phyloP scores from a whole-genome alignment of 148 eudicot species.

The Silene uniflora region DNA sequence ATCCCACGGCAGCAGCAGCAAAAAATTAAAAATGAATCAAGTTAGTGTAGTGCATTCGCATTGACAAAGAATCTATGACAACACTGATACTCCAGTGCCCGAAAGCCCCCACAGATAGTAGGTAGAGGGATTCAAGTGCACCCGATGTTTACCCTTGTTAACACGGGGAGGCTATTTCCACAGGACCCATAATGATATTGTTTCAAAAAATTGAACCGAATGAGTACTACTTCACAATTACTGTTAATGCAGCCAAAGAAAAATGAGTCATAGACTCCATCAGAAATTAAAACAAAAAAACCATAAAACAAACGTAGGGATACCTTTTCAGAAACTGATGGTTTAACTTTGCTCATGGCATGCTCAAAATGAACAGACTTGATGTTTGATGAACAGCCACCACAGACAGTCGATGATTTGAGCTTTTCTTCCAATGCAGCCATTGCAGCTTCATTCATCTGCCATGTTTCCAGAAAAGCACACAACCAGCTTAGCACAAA shows the following conservation, averaged over 20 bases:
- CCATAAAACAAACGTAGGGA: not conserved
- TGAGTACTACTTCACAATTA: too few species aligned
- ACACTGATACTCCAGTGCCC: too few species aligned
- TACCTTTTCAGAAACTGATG: slow-evolving; percentile 42
- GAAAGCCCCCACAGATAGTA: too few species aligned
- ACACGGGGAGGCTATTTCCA: not conserved
- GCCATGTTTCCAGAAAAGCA: slow-evolving; percentile 12
- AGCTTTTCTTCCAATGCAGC: slow-evolving; percentile 54
- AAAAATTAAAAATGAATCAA: not conserved
- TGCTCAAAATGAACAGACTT: slow-evolving; percentile 37
- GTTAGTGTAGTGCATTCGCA: not conserved
- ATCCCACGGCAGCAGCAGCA: not conserved
- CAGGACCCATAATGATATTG: not conserved
- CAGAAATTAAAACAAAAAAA: not conserved
- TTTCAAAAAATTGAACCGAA: too few species aligned
- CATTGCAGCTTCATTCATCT: slow-evolving; percentile 87
- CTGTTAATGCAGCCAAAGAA: too few species aligned
- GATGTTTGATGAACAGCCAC: slow-evolving; percentile 23
- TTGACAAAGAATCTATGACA: not conserved
- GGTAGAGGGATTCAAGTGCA: too few species aligned
- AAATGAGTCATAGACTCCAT: too few species aligned
- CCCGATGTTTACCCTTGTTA: not conserved
- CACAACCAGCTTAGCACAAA: not conserved
- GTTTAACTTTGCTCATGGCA: slow-evolving; percentile 33
- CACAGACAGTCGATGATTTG: slow-evolving; percentile 4